Evolutionary conservation across 306 rosid genomes (phyloP), one percentile per base, ranked within the genome.

Genomic region (Argentina anserina): DNA sequence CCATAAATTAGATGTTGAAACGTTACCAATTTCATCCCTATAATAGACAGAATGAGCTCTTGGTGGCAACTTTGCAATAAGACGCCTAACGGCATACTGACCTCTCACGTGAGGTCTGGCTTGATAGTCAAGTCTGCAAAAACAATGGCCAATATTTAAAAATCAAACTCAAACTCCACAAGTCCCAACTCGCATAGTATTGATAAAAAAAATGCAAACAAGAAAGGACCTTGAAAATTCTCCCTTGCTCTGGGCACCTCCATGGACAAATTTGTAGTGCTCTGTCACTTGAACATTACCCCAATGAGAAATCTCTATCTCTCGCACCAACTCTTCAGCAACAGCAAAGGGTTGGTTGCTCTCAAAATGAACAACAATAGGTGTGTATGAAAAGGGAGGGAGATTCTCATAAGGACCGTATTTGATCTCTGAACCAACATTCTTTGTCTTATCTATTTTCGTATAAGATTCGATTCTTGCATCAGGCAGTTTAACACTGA

Each of bases 281-380:
- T 95, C 97, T 20, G 97, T 91, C 69, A 95, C 84, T 86, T 95
- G 99, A 66, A 95, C 81, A 73, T 86, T 91, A 49, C 99, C 99
- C 99, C 99, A 95, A 72, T 91, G 99, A 60, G 99, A 95, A 81
- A 95, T 80, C 83, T 95, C 97, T 20, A 95, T 80, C 87, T 95
- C 99, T 46, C 97, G 87, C 65, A 82, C 86, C 72, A 95, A 81
- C 84, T 91, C 93, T 77, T 85, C 79, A 56, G 96, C 99, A 60
- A 95, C 97, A 10, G 96, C 97, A 80, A 91, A 91, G 59, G 97
- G 92, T 69, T 83, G 90, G 65, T 91, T 95, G 76, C 83, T 87
- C 88, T 91, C 99, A 60, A 85, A 95, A 82, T 95, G 99, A 82
- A 95, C 74, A 68, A 82, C 90, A 52, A 88, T 77, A 9, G 96